These are phyloP conservation scores for Phytopythium chamaehyphon DNA, from an alignment of 352 stramenopile species.

Conservation along the genomic window DNA sequence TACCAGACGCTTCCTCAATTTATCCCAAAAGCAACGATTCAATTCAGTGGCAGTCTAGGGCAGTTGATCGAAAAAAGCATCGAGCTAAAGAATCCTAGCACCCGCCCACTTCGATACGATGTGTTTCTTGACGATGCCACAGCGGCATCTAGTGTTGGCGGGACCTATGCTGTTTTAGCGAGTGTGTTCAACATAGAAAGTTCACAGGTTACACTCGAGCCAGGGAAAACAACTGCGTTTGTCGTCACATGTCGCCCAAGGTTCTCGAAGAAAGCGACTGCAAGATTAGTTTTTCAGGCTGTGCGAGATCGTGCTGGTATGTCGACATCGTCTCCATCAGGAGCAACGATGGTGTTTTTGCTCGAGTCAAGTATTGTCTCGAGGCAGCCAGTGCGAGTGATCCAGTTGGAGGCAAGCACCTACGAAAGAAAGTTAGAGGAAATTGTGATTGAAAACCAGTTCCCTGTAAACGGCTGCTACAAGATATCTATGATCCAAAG, in stretches of 20 bases:
- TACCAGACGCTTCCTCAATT: slow-evolving; percentile 90
- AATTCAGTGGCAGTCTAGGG: slow-evolving; percentile 88
- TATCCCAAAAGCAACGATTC: slow-evolving; percentile 91
- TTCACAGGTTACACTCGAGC: slow-evolving; percentile 68
- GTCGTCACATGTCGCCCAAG: slow-evolving; percentile 77
- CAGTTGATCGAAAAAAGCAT: slow-evolving; percentile 90
- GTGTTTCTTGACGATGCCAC: slow-evolving; percentile 75
- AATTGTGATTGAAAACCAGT: slow-evolving; percentile 87
- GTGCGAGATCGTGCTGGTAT: slow-evolving; percentile 30
- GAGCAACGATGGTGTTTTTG: slow-evolving; percentile 89
- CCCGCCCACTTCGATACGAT: slow-evolving; percentile 79
- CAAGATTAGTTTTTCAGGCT: slow-evolving; percentile 87
- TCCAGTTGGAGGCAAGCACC: slow-evolving; percentile 68
- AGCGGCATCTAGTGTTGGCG: background rate
- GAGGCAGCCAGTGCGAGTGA: slow-evolving; percentile 70
- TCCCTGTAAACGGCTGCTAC: slow-evolving; percentile 63
- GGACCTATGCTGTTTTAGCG: background rate
- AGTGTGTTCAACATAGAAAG: slow-evolving; percentile 78
- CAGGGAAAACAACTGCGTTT: slow-evolving; percentile 67
- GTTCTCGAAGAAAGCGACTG: slow-evolving; percentile 84
- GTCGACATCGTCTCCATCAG: slow-evolving; percentile 9
- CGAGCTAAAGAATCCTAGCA: slow-evolving; percentile 90
- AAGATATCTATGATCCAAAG: slow-evolving; percentile 71
- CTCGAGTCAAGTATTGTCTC: slow-evolving; percentile 81
- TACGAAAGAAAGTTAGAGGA: slow-evolving; percentile 83